phyloP scores from a whole-genome alignment of 129 eudicot genomes.

The Dittrichia graveolens region DNA sequence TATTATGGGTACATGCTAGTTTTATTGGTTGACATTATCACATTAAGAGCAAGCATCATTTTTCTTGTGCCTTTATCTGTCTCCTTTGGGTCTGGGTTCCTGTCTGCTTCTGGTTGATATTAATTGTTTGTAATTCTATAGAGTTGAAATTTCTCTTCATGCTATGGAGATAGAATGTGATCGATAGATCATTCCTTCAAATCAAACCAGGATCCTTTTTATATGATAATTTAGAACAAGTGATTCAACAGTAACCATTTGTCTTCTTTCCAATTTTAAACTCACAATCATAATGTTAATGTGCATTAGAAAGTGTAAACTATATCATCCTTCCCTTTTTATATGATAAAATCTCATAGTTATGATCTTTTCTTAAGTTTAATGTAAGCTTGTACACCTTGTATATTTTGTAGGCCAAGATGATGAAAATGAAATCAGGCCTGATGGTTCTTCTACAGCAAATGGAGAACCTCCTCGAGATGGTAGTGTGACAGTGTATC shows the following conservation, averaged over 20 bases:
- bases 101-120: background rate
- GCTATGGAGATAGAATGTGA: background rate
- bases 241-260: background rate
- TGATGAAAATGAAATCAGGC: constrained; percentile 26
- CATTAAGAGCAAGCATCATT: background rate
- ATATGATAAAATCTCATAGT: background rate
- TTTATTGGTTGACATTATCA: background rate
- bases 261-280: background rate
- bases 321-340: background rate
- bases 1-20: background rate
- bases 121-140: background rate
- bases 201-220: background rate
- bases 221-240: background rate
- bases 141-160: background rate
- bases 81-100: background rate
- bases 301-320: background rate
- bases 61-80: background rate
- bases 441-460: constrained; percentile 20
- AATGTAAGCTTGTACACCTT: constrained; percentile 13
- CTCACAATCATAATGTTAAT: background rate
- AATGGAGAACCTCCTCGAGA: constrained; percentile 29
- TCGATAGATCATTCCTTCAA: background rate
- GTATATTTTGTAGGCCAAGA: constrained; percentile 33
- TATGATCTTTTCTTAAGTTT: background rate
- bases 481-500: constrained; percentile 20